phyloP scores from a whole-genome alignment of 1,139 yeast species.

The Kodamaea ohmeri region DNA sequence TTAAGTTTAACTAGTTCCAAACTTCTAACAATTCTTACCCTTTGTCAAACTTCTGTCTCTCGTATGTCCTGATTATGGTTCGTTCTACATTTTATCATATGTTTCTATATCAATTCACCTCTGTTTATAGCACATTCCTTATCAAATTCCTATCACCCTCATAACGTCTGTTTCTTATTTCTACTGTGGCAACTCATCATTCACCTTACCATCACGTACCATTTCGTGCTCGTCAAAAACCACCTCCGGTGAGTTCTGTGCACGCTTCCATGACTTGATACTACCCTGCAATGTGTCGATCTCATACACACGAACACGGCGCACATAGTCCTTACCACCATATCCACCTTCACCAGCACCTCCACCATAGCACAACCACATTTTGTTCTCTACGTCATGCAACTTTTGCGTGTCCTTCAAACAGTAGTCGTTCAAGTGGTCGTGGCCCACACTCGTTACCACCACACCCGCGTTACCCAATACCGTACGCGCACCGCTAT shows the following conservation, averaged over 20 bases:
- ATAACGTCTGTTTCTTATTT: no score
- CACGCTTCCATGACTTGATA: slow-evolving; percentile 73
- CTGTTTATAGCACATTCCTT: no score
- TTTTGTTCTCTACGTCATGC: slow-evolving; percentile 32
- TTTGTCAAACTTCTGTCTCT: no score
- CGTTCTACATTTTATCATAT: no score
- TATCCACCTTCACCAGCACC: slow-evolving; percentile 94
- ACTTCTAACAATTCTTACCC: no score
- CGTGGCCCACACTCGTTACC: slow-evolving; percentile 85
- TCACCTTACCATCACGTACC: slow-evolving; percentile 44
- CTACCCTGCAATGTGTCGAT: slow-evolving; percentile 51
- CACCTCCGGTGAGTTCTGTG: slow-evolving; percentile 51
- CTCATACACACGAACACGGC: slow-evolving; percentile 73
- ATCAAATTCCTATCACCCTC: no score
- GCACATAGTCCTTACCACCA: slow-evolving; percentile 79
- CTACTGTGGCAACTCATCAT: not conserved
- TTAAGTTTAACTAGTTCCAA: no score
- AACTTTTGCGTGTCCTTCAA: slow-evolving; percentile 39
- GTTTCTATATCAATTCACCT: no score
- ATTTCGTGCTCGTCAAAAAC: slow-evolving; percentile 57
- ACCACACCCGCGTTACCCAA: slow-evolving; percentile 64
- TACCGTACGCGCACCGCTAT: slow-evolving; percentile 60
- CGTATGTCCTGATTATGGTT: no score
- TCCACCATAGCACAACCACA: slow-evolving; percentile 94
- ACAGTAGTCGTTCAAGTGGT: slow-evolving; percentile 92